Base-by-base conservation (phyloP, 192 early-diverging fungal species). In the Linnemannia zychae region DNA sequence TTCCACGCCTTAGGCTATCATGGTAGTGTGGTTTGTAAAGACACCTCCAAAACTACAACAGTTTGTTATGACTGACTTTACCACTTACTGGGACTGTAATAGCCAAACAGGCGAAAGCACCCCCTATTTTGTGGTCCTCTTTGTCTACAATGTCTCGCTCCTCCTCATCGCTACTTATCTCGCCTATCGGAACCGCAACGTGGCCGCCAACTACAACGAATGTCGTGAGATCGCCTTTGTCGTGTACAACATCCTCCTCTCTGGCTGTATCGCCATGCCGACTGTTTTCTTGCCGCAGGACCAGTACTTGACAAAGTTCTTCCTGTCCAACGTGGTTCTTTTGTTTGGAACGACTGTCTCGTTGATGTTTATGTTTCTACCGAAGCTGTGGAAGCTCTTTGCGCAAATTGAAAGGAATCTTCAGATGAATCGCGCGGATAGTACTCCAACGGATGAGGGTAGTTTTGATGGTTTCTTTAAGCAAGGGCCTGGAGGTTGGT, bases 321-420 rank as follows among this genome's bases (percentile, higher is more conserved):
- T 87, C 67, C 84, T 91, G 16, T 84, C 82, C 22, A 87, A 86
- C 20, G 80, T 88, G 1, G 84, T 88, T 0, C 81, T 89, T 22
- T 72, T 91, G 0, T 91, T 89, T 76, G 90, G 87, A 3, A 88
- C 88, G 0, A 88, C 87, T 0, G 84, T 91, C n/a, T 89, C 90
- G 1, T 73, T 91, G 22, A 81, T 91, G 69, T 88, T 89, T 38
- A 63, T 91, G 36, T 91, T 91, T 37, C 44, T 89, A 36, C 90
- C 90, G 1, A 89, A 89, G 50, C 74, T 91, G 1, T 84, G 84
- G 49, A 84, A 79, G 46, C 82, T 91, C 7, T 87, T 86, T 74
- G 65, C 73, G 13, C 50, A 87, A 57, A 63, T 81, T 48, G 74
- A 76, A 17, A 49, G 28, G 28, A 34, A 48, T 24, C 11, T 16